Percentiles rank a stretch among this genome's conserved stretches.
Evolutionary conservation across 2,329 filamentous ascomycete genomes (phyloP).

Genomic region (Trichocomaceae sp.): DNA sequence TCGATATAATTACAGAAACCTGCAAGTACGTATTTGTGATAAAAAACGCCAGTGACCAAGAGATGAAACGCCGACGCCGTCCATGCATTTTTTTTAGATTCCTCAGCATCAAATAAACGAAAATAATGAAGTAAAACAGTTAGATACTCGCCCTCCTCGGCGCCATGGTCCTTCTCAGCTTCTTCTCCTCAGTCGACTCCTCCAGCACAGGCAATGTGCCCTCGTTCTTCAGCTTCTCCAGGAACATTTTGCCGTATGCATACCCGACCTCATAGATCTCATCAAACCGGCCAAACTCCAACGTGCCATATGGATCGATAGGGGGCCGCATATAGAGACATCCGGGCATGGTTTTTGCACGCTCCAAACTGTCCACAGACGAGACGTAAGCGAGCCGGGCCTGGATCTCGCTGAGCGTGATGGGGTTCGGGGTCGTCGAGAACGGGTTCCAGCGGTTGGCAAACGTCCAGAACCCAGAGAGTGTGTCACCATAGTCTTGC

Average conservation of each 20-base stretch:
- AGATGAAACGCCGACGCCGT: neutral
- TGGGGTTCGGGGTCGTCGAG: slow-evolving; percentile 79
- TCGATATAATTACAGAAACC: neutral
- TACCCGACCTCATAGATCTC: slow-evolving; percentile 92
- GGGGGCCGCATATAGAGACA: slow-evolving; percentile 96
- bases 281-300: slow-evolving; percentile 96
- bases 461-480: slow-evolving; percentile 92
- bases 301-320: slow-evolving; percentile 83
- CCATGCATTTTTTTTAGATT: neutral
- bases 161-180: slow-evolving; percentile 69
- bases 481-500: slow-evolving; percentile 85
- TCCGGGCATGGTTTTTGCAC: slow-evolving; percentile 82
- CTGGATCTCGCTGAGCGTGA: slow-evolving; percentile 92
- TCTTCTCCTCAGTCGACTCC: slow-evolving; percentile 70
- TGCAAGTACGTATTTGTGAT: neutral
- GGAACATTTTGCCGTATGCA: slow-evolving; percentile 71
- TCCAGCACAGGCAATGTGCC: slow-evolving; percentile 66
- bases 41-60: neutral
- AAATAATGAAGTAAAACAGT: neutral
- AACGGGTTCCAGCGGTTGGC: slow-evolving; percentile 97
- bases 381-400: slow-evolving; percentile 90
- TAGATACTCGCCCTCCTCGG: slow-evolving; percentile 71
- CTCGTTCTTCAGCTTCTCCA: slow-evolving; percentile 69
- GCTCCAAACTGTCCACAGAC: slow-evolving; percentile 86
- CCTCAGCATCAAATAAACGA: neutral